Evolutionary conservation across 305 asterid genomes (phyloP).

Genomic region (Rubia tinctorum): DNA sequence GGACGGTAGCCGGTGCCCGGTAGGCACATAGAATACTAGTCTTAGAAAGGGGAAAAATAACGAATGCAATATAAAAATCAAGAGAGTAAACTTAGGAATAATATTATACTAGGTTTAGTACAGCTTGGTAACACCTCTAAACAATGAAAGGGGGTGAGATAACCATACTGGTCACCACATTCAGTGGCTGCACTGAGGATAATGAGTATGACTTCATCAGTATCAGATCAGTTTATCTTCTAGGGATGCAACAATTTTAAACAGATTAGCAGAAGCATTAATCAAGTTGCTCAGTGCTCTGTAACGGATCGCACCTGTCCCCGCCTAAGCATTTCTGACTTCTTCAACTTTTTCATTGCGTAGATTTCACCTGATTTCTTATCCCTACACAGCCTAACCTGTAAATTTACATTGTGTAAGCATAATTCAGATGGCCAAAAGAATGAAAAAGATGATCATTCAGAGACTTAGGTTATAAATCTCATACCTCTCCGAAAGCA

Average conservation of each 20-base stretch:
- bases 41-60: not conserved
- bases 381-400: constrained; percentile 83
- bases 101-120: not conserved
- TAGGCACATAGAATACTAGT: not conserved
- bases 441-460: not conserved
- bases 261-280: not conserved
- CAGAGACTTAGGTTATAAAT: constrained; percentile 2
- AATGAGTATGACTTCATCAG: not conserved
- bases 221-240: not conserved
- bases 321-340: constrained; percentile 86
- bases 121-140: not conserved
- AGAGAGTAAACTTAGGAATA: not conserved
- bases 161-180: not conserved
- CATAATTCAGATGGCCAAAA: not conserved
- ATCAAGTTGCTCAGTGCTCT: not conserved
- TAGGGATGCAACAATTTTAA: not conserved
- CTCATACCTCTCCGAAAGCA: constrained; percentile 82
- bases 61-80: not conserved
- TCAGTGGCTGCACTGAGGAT: not conserved
- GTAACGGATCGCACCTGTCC: constrained; percentile 62
- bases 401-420: constrained; percentile 27
- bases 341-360: constrained; percentile 91
- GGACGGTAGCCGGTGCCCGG: too few species aligned
- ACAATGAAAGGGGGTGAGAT: not conserved
- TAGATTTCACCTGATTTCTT: constrained; percentile 66